phyloP scores from a whole-genome alignment of 495 filamentous ascomycete species.

The Penicillium soppii region DNA sequence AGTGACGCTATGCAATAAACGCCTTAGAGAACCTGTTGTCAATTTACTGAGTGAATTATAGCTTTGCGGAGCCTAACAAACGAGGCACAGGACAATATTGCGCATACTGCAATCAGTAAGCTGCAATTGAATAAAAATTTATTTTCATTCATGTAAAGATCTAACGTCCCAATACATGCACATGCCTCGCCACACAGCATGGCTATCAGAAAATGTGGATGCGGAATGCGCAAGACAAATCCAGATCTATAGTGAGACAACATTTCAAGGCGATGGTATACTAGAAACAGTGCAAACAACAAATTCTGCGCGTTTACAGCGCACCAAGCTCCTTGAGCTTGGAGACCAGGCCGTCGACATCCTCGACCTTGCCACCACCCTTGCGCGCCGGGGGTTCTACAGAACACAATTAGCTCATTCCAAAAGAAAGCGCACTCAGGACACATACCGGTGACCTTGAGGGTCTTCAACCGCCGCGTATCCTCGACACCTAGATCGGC shows the following conservation, averaged over 20 bases:
- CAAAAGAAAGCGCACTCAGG: conserved; percentile 3
- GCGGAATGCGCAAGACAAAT: conserved; percentile 4
- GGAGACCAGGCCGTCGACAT: conserved; percentile 87
- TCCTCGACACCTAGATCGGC: conserved; percentile 76
- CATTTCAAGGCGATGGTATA: conserved; percentile 25
- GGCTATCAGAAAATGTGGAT: conserved; percentile 4
- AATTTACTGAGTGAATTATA: too few relatives aligned
- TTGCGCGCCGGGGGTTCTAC: conserved; percentile 83
- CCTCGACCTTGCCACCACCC: conserved; percentile 94
- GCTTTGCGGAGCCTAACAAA: too few relatives aligned
- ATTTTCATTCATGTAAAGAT: conserved; percentile 4
- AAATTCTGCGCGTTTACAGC: conserved; percentile 51
- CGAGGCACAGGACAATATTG: too few relatives aligned
- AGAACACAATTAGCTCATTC: conserved; percentile 27
- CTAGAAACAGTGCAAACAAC: conserved; percentile 21
- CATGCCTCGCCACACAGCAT: conserved; percentile 7
- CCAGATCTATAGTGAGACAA: conserved; percentile 17
- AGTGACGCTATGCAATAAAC: conserved; percentile 3
- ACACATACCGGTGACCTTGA: conserved; percentile 77
- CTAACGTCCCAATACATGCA: conserved; percentile 2
- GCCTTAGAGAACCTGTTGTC: too few relatives aligned
- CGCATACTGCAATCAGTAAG: too few relatives aligned
- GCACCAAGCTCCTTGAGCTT: conserved; percentile 96
- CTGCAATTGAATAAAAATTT: too few relatives aligned
- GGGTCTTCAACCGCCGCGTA: conserved; percentile 74